Evolutionary conservation across 177 flowering plant genomes (phyloP), one percentile per base, ranked within the genome.

Genomic region (Vitis hybrid): DNA sequence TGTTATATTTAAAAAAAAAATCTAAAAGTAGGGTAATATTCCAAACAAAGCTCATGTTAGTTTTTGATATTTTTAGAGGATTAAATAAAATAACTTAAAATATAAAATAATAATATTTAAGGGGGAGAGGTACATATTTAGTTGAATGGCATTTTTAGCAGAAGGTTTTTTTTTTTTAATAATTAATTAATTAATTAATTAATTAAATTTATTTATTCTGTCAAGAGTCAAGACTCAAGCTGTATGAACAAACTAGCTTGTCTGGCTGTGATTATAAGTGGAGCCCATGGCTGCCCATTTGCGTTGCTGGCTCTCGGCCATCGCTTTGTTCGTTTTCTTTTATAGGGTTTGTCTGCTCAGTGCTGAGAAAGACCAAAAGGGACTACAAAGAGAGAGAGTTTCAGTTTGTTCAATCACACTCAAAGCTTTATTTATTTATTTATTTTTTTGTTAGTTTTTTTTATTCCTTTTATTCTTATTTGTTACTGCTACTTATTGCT

Each of bases 221-320:
- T 40, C 6, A 40, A 40, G 46, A 40, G 46, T 40, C 6, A 40
- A 40, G 46, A 40, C 46, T 40, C 46, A 40, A 40, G 46, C 46
- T 40, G 46, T 40, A 4, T 40, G 46, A 40, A 40, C 46, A 40
- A 50, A 63, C 49, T 56, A 54, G 17, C 30, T 58, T 27, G 14
- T 59, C 62, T 40, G 52, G 57, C 67, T 57, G 9, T 56, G 69
- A 68, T 35, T 68, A 60, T 69, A 58, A 51, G 78, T 81, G 84
- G 81, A 77, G 70, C 81, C 86, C 82, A 77, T 40, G 65, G 66
- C 13, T 71, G 72, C 64, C 71, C 75, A 78, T 66, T 48, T 73
- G 75, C 83, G 57, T 73, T 78, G 75, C 81, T 75, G 83, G 78
- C 78, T 30, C 68, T 61, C 35, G 67, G 73, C 81, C 75, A 74